phyloP scores from a whole-genome alignment of 176 grass and related monocot species.

The Avena sativa region DNA sequence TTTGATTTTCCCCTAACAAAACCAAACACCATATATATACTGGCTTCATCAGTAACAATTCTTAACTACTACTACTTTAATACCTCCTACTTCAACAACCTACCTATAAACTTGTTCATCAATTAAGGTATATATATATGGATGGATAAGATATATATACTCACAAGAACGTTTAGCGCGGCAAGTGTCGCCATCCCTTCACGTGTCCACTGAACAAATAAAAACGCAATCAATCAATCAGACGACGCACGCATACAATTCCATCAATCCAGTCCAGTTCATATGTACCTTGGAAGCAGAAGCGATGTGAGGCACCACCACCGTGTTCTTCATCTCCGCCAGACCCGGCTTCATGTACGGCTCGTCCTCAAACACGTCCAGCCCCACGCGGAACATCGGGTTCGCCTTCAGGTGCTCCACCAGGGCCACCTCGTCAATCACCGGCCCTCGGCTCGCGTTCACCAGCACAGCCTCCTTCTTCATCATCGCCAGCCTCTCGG shows the following conservation, averaged over 20 bases:
- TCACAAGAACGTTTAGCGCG: conserved; percentile 93
- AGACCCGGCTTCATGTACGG: conserved; percentile 92
- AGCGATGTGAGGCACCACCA: conserved; percentile 91
- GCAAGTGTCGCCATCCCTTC: conserved; percentile 93
- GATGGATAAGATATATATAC: conserved; percentile 1
- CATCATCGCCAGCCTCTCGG: conserved; percentile 88
- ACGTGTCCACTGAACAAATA: conserved; percentile 72
- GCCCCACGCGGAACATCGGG: conserved; percentile 93
- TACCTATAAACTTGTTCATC: too few species aligned
- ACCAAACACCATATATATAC: background rate
- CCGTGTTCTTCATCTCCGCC: conserved; percentile 84
- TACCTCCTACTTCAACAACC: too few species aligned
- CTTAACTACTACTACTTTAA: too few species aligned
- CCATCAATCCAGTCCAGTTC: background rate
- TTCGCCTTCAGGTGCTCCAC: conserved; percentile 90
- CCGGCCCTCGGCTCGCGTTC: conserved; percentile 88
- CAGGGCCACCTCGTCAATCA: conserved; percentile 80
- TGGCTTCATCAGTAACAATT: background rate
- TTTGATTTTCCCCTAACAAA: conserved; percentile 77
- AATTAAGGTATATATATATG: too few species aligned
- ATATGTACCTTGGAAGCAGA: conserved; percentile 81
- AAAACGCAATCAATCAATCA: background rate
- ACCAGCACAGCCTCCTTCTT: conserved; percentile 96
- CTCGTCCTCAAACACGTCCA: conserved; percentile 97
- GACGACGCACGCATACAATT: background rate